Evolutionary conservation across 345 rosid species (phyloP).

Genomic region (Eucalyptus rudis): DNA sequence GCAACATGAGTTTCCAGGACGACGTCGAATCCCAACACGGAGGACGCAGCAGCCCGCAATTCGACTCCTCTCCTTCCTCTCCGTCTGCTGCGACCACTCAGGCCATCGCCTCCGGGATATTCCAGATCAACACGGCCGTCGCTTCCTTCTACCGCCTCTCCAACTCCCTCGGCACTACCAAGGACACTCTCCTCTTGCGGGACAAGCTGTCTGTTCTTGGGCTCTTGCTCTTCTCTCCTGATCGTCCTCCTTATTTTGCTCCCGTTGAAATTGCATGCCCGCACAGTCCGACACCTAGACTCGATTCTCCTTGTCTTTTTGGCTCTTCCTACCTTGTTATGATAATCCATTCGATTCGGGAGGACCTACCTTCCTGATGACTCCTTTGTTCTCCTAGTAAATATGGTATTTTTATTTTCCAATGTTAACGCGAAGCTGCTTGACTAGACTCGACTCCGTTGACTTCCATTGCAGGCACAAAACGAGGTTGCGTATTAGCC

Average conservation of each 20-base stretch:
- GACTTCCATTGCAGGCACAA: constrained; percentile 38
- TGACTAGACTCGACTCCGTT: not conserved
- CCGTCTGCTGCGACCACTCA: constrained; percentile 20
- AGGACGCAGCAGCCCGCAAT: not conserved
- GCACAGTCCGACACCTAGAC: not conserved
- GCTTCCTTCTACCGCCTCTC: constrained; percentile 59
- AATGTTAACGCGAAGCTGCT: not conserved
- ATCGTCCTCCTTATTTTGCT: not conserved
- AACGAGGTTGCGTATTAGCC: constrained; percentile 71
- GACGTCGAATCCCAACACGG: not conserved
- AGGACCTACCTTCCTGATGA: not conserved
- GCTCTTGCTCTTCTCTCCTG: not conserved
- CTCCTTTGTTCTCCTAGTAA: not conserved
- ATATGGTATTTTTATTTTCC: not conserved
- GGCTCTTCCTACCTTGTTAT: not conserved
- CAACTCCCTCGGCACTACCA: constrained; percentile 61
- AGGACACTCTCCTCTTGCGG: constrained; percentile 56
- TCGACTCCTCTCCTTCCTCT: constrained; percentile 4
- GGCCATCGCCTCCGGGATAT: constrained; percentile 62
- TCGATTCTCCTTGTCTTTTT: not conserved
- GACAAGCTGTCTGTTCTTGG: constrained; percentile 37
- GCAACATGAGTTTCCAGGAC: constrained; percentile 7
- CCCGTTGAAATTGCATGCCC: not conserved
- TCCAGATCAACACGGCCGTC: constrained; percentile 61
- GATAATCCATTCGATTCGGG: not conserved